Percentiles rank a stretch among this genome's conserved stretches.
Evolutionary conservation across 176 grass and related monocot genomes (phyloP).

Genomic region (Oryza coarctata): DNA sequence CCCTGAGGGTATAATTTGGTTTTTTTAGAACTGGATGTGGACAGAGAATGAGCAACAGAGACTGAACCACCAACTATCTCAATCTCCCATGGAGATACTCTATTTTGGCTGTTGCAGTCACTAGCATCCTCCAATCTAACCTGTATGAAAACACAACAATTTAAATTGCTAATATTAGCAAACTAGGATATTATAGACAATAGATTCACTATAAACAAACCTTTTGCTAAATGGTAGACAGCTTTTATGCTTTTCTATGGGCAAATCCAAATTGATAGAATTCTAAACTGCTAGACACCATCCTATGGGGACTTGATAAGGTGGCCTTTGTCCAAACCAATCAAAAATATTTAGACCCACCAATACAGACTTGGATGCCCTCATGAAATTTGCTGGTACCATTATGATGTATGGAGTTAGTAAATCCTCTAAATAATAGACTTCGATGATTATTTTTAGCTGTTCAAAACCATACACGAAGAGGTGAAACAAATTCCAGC

Average conservation of each 20-base stretch:
- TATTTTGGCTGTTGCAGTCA: conserved; percentile 57
- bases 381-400: not conserved
- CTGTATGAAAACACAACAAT: conserved; percentile 39
- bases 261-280: not conserved
- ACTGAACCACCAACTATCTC: conserved; percentile 60
- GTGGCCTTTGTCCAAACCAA: not conserved
- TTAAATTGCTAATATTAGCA: conserved; percentile 31
- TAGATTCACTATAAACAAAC: conserved; percentile 22
- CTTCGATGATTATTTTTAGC: too few species aligned
- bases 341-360: not conserved
- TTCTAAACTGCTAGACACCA: not conserved
- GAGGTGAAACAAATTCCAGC: not conserved
- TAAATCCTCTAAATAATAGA: not conserved
- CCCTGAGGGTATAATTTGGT: conserved; percentile 64
- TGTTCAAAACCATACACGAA: too few species aligned
- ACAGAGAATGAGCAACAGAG: conserved; percentile 46
- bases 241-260: not conserved
- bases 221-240: too few species aligned
- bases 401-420: not conserved
- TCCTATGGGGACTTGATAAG: not conserved
- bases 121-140: conserved; percentile 76
- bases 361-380: not conserved
- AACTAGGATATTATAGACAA: not conserved
- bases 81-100: conserved; percentile 93
- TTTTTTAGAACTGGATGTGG: conserved; percentile 71